phyloP scores from a whole-genome alignment of 2,329 filamentous ascomycete species.

The Aureobasidium sp. region DNA sequence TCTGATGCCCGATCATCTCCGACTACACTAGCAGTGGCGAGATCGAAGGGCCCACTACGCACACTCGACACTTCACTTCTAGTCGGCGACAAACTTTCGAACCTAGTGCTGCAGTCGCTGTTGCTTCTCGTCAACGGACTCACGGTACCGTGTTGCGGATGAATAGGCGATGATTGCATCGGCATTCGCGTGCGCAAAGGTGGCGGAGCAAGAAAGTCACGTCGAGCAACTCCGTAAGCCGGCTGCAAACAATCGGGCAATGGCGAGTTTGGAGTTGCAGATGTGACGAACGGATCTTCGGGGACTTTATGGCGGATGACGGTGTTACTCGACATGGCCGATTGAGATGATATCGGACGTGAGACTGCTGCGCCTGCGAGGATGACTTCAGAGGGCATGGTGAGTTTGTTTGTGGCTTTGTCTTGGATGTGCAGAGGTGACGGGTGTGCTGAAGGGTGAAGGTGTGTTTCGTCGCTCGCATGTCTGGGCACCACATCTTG shows the following conservation, averaged over 20 bases:
- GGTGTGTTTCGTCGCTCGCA: not conserved
- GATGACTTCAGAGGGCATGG: slow-evolving; percentile 9
- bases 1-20: not conserved
- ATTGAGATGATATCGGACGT: not conserved
- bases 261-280: not conserved
- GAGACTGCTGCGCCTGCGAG: not conserved
- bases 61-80: slow-evolving; percentile 5
- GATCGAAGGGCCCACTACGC: slow-evolving; percentile 1
- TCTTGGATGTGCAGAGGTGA: slow-evolving; percentile 3
- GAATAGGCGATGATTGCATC: not conserved
- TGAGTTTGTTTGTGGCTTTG: slow-evolving; percentile 6
- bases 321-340: not conserved
- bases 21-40: slow-evolving; percentile 3
- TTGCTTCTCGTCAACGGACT: slow-evolving; percentile 2
- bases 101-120: slow-evolving; percentile 6
- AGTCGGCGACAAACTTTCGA: not conserved
- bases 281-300: not conserved
- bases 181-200: not conserved
- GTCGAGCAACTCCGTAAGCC: not conserved
- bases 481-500: slow-evolving; percentile 3
- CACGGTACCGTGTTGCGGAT: not conserved
- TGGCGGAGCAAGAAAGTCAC: slow-evolving; percentile 1
- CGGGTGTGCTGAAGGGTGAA: not conserved
- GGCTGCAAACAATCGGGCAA: not conserved
- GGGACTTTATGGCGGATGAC: not conserved